Percentiles rank a stretch among this genome's conserved stretches.
Evolutionary conservation across 2,329 filamentous ascomycete genomes (phyloP).

Genomic region (Sclerotiophoma versabilis): DNA sequence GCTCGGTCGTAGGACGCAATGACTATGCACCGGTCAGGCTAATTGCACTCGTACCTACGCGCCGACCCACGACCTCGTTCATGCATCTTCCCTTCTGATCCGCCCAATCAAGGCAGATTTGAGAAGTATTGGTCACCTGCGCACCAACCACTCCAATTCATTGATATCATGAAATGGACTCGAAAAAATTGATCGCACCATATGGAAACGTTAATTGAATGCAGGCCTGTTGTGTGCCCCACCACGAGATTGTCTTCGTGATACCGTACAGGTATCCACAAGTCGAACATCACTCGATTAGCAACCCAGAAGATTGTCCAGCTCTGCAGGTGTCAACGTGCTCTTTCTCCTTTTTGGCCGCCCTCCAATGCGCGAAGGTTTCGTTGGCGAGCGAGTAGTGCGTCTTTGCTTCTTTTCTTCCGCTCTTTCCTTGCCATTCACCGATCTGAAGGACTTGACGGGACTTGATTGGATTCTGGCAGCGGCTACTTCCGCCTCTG

Average conservation of each 20-base stretch:
- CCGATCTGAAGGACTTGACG: conserved; percentile 15
- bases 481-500: conserved; percentile 54
- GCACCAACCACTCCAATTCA: conserved; percentile 21
- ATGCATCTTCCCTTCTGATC: conserved; percentile 29
- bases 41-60: conserved; percentile 30
- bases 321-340: conserved; percentile 77
- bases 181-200: conserved; percentile 1
- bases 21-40: conserved; percentile 9
- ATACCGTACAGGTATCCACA: conserved; percentile 1
- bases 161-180: conserved; percentile 5
- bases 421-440: conserved; percentile 29
- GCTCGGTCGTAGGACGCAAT: conserved; percentile 4
- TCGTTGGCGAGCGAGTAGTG: conserved; percentile 40
- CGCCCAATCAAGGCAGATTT: conserved; percentile 21
- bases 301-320: conserved; percentile 59
- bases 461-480: conserved; percentile 24
- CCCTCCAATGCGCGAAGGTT: conserved; percentile 59
- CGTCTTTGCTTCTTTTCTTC: conserved; percentile 33
- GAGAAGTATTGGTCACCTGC: conserved; percentile 18
- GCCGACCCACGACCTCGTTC: conserved; percentile 30
- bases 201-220: conserved; percentile 12
- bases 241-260: conserved; percentile 7
- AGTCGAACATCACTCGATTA: conserved; percentile 19
- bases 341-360: conserved; percentile 72
- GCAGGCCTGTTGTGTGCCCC: conserved; percentile 14